Conservation (phyloP, 768 basidiomycete genomes). For the Xerocomus brunneocitrinus region DNA sequence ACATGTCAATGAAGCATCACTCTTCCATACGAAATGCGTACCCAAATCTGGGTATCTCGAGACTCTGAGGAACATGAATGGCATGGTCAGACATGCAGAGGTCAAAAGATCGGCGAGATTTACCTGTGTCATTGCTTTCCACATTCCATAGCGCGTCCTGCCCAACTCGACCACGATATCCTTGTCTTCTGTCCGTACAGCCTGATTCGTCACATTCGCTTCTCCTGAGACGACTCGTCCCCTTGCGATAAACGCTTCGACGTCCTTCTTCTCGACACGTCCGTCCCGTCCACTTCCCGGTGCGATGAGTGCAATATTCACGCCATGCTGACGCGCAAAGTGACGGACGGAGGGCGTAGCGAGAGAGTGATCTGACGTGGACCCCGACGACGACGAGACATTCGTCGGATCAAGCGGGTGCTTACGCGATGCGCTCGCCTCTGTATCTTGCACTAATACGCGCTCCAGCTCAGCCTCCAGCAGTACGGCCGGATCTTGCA, state of each 20-base stretch:
- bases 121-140: constrained; percentile 85
- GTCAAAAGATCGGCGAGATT: constrained; percentile 3
- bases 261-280: constrained; percentile 68
- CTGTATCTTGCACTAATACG: neutral
- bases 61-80: constrained; percentile 44
- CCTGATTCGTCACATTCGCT: neutral
- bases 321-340: constrained; percentile 59
- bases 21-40: constrained; percentile 26
- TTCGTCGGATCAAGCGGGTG: constrained; percentile 68
- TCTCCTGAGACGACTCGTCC: constrained; percentile 8
- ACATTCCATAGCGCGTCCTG: constrained; percentile 79
- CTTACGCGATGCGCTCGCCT: constrained; percentile 7
- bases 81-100: neutral
- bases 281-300: constrained; percentile 74
- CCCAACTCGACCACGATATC: constrained; percentile 69
- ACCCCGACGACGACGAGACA: constrained; percentile 8
- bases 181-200: constrained; percentile 13
- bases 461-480: neutral
- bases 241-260: constrained; percentile 53
- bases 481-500: constrained; percentile 15
- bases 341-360: constrained; percentile 78
- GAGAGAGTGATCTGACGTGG: constrained; percentile 39
- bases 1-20: constrained; percentile 1
- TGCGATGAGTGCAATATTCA: constrained; percentile 53
- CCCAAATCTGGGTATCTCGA: constrained; percentile 86